Evolutionary conservation across 805 yeast species (phyloP).

Genomic region (Candida wancherniae): DNA sequence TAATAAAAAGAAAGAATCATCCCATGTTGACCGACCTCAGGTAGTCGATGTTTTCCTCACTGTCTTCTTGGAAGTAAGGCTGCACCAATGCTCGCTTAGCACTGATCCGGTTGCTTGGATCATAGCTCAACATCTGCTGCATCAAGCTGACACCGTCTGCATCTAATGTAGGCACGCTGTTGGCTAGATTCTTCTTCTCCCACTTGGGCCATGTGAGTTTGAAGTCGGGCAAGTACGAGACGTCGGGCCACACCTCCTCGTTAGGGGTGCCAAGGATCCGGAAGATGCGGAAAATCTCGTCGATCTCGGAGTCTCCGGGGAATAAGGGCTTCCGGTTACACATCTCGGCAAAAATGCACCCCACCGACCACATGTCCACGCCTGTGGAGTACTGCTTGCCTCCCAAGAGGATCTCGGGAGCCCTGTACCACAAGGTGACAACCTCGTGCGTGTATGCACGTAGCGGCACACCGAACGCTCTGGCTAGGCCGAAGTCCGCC

Average conservation of each 20-base stretch:
- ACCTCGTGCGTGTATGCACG: constrained; percentile 97
- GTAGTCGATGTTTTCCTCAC: constrained; percentile 26
- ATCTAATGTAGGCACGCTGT: constrained; percentile 74
- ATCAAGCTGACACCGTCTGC: constrained; percentile 79
- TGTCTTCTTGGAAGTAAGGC: constrained; percentile 72
- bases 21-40: constrained; percentile 39
- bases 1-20: constrained; percentile 7
- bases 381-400: constrained; percentile 97
- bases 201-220: constrained; percentile 92
- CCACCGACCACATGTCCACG: constrained; percentile 98
- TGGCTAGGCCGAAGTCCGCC: constrained; percentile 84
- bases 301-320: constrained; percentile 97
- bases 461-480: constrained; percentile 96
- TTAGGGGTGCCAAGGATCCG: constrained; percentile 91
- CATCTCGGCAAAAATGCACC: constrained; percentile 98
- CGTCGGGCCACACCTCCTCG: constrained; percentile 94
- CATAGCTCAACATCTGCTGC: constrained; percentile 75
- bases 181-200: constrained; percentile 66
- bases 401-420: constrained; percentile 93
- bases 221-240: constrained; percentile 84
- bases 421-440: constrained; percentile 95
- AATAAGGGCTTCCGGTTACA: constrained; percentile 90
- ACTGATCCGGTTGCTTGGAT: constrained; percentile 88
- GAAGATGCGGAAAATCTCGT: constrained; percentile 91
- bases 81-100: constrained; percentile 90